phyloP scores from a whole-genome alignment of 495 filamentous ascomycete genomes.

The Penicillium waksmanii region DNA sequence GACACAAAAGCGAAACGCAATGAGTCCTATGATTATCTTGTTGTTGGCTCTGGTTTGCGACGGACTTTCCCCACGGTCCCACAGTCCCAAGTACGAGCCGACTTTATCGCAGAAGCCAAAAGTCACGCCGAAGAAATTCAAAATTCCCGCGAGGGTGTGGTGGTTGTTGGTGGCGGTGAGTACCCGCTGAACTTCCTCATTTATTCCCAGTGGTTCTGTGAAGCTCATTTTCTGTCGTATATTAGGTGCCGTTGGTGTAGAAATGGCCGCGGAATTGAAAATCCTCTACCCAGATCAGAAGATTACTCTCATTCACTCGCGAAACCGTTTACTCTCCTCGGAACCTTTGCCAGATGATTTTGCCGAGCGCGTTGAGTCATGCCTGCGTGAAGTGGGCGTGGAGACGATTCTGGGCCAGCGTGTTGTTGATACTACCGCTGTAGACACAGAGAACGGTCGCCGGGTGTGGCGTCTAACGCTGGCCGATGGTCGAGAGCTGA shows the following conservation, averaged over 20 bases:
- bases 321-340: slow-evolving; percentile 62
- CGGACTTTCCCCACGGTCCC: slow-evolving; percentile 67
- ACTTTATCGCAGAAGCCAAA: slow-evolving; percentile 60
- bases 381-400: slow-evolving; percentile 58
- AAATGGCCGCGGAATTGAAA: slow-evolving; percentile 72
- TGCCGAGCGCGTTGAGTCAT: slow-evolving; percentile 52
- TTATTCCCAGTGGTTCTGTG: neutral
- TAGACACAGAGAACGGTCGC: slow-evolving; percentile 34
- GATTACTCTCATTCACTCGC: slow-evolving; percentile 70
- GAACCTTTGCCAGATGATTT: slow-evolving; percentile 70
- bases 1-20: slow-evolving; percentile 23
- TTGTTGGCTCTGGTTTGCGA: slow-evolving; percentile 63
- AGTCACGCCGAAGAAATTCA: slow-evolving; percentile 28
- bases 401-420: slow-evolving; percentile 57
- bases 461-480: slow-evolving; percentile 58
- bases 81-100: slow-evolving; percentile 51
- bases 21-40: slow-evolving; percentile 65
- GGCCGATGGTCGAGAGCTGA: slow-evolving; percentile 54
- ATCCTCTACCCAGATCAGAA: slow-evolving; percentile 56
- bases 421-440: slow-evolving; percentile 42
- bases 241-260: slow-evolving; percentile 68
- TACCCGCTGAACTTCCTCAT: neutral
- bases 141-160: slow-evolving; percentile 49
- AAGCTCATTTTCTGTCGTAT: slow-evolving; percentile 8
- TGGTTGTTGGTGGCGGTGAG: slow-evolving; percentile 59